phyloP scores from a whole-genome alignment of 352 stramenopile genomes.

The Aphanomyces stellatus region DNA sequence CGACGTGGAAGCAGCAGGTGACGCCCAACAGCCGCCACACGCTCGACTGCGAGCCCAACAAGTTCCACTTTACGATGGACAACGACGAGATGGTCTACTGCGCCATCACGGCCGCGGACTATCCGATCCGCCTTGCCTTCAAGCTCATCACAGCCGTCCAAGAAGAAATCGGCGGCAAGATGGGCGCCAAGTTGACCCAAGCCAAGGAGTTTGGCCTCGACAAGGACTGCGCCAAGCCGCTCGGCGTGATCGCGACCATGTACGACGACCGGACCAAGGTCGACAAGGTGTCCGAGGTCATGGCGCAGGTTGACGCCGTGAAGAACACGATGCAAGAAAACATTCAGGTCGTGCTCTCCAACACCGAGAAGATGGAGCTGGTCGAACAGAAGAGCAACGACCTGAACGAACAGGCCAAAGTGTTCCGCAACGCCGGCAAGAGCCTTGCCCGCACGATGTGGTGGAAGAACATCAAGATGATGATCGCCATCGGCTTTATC shows the following conservation, averaged over 20 bases:
- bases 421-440: slow-evolving; percentile 75
- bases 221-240: slow-evolving; percentile 48
- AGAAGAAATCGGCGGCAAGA: slow-evolving; percentile 68
- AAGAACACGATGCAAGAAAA: slow-evolving; percentile 84
- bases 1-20: slow-evolving; percentile 81
- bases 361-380: slow-evolving; percentile 85
- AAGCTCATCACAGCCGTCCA: slow-evolving; percentile 72
- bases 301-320: slow-evolving; percentile 71
- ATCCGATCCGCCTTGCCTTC: slow-evolving; percentile 73
- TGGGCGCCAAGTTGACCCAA: slow-evolving; percentile 59
- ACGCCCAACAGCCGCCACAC: slow-evolving; percentile 79
- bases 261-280: slow-evolving; percentile 83
- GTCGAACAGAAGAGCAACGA: slow-evolving; percentile 84
- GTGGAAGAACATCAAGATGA: slow-evolving; percentile 82
- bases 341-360: slow-evolving; percentile 77
- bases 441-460: slow-evolving; percentile 75
- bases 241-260: slow-evolving; percentile 49
- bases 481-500: slow-evolving; percentile 48
- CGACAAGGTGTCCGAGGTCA: slow-evolving; percentile 79
- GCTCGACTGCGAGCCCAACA: slow-evolving; percentile 80
- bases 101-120: slow-evolving; percentile 70
- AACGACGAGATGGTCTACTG: slow-evolving; percentile 81
- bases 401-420: slow-evolving; percentile 79
- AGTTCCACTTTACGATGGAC: slow-evolving; percentile 86
- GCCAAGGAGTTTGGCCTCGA: slow-evolving; percentile 72